These are phyloP conservation scores for Piper longum DNA, from an alignment of 164 flowering plant genomes.

Conservation along the genomic window DNA sequence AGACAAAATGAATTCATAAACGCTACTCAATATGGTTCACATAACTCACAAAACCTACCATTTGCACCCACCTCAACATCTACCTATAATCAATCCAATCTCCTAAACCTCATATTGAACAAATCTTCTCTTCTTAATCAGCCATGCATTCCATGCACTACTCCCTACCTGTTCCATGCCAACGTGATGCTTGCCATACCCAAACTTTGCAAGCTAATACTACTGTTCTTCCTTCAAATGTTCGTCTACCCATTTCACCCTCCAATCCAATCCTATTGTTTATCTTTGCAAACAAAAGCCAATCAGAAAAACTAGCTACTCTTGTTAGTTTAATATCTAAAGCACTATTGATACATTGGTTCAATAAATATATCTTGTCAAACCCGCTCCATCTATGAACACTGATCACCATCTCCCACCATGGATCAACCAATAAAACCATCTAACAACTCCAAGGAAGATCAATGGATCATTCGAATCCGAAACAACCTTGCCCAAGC, in stretches of 20 bases:
- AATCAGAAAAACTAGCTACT: background rate
- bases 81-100: background rate
- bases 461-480: constrained; percentile 5
- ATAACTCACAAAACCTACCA: background rate
- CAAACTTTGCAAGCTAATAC: background rate
- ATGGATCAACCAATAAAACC: background rate
- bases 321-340: too few relatives aligned
- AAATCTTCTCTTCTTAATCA: background rate
- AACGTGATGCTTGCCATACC: background rate
- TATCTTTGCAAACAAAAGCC: background rate
- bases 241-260: too few relatives aligned
- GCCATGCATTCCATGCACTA: background rate
- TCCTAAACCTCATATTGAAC: background rate
- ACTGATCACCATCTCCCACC: background rate
- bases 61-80: background rate
- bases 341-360: too few relatives aligned
- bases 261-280: too few relatives aligned
- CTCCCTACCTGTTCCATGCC: background rate
- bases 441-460: background rate
- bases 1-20: background rate
- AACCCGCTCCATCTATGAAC: background rate
- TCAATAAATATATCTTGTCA: background rate
- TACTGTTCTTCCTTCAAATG: background rate
- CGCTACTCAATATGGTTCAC: background rate
- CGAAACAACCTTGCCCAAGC: constrained; percentile 3